A percentile compares a stretch with the other conserved stretches of the same genome.
Evolutionary conservation across 179 eudicot species (phyloP).

Genomic region (Beta macrorhiza): DNA sequence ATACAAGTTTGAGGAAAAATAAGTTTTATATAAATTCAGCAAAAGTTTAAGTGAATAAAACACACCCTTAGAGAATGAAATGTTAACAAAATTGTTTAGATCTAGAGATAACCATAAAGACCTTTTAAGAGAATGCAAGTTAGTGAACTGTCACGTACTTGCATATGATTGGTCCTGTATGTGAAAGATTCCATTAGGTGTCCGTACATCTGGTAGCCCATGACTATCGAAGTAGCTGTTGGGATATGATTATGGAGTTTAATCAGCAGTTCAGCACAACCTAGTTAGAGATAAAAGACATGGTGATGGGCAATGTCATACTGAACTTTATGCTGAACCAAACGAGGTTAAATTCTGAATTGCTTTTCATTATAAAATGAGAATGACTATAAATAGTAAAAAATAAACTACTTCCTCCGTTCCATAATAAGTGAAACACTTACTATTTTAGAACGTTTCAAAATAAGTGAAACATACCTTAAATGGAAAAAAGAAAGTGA

Average conservation of each 20-base stretch:
- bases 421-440: too few species aligned
- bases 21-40: too few species aligned
- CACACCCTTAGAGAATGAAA: background rate
- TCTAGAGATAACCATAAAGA: constrained; percentile 5
- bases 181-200: constrained; percentile 29
- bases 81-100: constrained; percentile 2
- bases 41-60: too few species aligned
- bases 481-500: too few species aligned
- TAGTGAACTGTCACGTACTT: background rate
- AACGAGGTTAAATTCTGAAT: constrained; percentile 17
- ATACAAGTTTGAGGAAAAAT: too few species aligned
- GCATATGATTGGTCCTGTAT: constrained; percentile 12
- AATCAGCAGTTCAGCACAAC: constrained; percentile 22
- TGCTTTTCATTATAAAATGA: constrained; percentile 15
- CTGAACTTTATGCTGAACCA: constrained; percentile 17
- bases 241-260: constrained; percentile 20
- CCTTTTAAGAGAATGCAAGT: constrained; percentile 15
- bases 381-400: constrained; percentile 4
- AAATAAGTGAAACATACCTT: too few species aligned
- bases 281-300: constrained; percentile 16
- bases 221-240: constrained; percentile 12
- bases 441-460: too few species aligned
- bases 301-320: constrained; percentile 26
- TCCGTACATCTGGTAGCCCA: constrained; percentile 31
- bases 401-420: too few species aligned